Percentiles rank a stretch among this genome's conserved stretches.
These are phyloP conservation scores for Wickerhamiella galacta DNA, from an alignment of 805 yeast genomes.

Conservation along the genomic window DNA sequence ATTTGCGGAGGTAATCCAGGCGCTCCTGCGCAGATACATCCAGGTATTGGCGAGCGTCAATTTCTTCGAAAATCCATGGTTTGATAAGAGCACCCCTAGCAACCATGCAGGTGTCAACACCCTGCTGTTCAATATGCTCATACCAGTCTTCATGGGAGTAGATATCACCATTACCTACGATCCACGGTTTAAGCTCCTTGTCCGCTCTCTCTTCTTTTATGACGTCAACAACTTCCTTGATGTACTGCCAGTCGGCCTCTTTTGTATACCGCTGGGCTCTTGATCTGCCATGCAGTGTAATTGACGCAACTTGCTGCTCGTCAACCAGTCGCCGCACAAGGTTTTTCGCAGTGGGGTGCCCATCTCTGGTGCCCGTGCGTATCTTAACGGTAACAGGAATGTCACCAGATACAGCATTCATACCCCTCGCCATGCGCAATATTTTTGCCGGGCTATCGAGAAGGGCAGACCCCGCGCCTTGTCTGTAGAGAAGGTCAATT, in stretches of 20 bases:
- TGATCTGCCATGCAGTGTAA: slow-evolving; percentile 90
- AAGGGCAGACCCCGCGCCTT: slow-evolving; percentile 91
- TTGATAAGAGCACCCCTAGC: slow-evolving; percentile 96
- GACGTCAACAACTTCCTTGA: slow-evolving; percentile 51
- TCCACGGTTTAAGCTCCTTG: slow-evolving; percentile 52
- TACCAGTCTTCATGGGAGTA: slow-evolving; percentile 82
- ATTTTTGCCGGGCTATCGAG: slow-evolving; percentile 77
- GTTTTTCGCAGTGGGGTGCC: slow-evolving; percentile 70
- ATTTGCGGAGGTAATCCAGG: slow-evolving; percentile 52
- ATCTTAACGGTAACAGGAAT: slow-evolving; percentile 83
- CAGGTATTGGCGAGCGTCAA: slow-evolving; percentile 71
- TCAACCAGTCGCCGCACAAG: slow-evolving; percentile 53
- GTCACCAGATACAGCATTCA: slow-evolving; percentile 81
- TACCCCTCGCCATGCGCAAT: slow-evolving; percentile 62
- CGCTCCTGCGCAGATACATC: slow-evolving; percentile 88
- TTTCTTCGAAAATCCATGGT: slow-evolving; percentile 98
- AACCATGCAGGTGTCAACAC: slow-evolving; percentile 88
- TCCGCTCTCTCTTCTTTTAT: slow-evolving; percentile 44
- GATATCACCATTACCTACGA: slow-evolving; percentile 91
- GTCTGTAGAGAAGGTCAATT: slow-evolving; percentile 79
- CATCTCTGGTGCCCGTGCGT: slow-evolving; percentile 79
- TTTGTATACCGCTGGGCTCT: slow-evolving; percentile 89
- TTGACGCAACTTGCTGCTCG: slow-evolving; percentile 74
- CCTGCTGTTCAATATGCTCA: slow-evolving; percentile 42
- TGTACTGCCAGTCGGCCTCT: slow-evolving; percentile 86